These are phyloP conservation scores for bread wheat (Triticum aestivum) DNA, from an alignment of 176 grass and related monocot genomes.

Conservation along the genomic window IWGSC_CS_RefSeq_v2.1 NC_057801.1:735548020-735548519, in stretches of 20 bases:
- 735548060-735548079: slow-evolving; percentile 66
- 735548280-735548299: slow-evolving; percentile 64
- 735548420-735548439: slow-evolving; percentile 70
- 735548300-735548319: slow-evolving; percentile 72
- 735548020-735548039: slow-evolving; percentile 59
- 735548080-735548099: slow-evolving; percentile 58
- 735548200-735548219: slow-evolving; percentile 66
- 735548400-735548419: slow-evolving; percentile 74
- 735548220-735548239: slow-evolving; percentile 71
- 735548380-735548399: slow-evolving; percentile 57
- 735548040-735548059: slow-evolving; percentile 60
- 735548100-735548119: slow-evolving; percentile 61
- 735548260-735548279: slow-evolving; percentile 73
- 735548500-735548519: slow-evolving; percentile 74
- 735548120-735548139: slow-evolving; percentile 66
- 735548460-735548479: slow-evolving; percentile 77
- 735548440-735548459: slow-evolving; percentile 76
- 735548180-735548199: slow-evolving; percentile 65
- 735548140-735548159: slow-evolving; percentile 72
- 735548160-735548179: slow-evolving; percentile 80
- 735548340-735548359: slow-evolving; percentile 58
- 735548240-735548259: slow-evolving; percentile 64
- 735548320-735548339: slow-evolving; percentile 63
- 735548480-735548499: slow-evolving; percentile 70
- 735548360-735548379: slow-evolving; percentile 67